A percentile compares a stretch with the other conserved stretches of the same genome.
Evolutionary conservation across 2,329 filamentous ascomycete species (phyloP).

Genomic region (Pseudocercospora vitis): DNA sequence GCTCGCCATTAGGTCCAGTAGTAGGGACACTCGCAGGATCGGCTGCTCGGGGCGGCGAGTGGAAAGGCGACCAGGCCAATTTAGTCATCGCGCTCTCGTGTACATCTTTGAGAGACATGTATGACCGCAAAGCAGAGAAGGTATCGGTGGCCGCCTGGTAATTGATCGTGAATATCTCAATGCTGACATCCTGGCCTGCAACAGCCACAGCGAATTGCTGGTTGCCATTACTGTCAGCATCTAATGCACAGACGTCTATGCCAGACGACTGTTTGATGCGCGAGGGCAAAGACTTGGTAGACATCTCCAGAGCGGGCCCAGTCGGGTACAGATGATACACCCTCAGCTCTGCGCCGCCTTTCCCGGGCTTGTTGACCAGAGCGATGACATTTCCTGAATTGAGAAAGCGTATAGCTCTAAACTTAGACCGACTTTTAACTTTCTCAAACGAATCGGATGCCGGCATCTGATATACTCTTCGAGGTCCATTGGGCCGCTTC

Average conservation of each 20-base stretch:
- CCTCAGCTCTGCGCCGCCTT: slow-evolving; percentile 56
- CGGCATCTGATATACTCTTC: slow-evolving; percentile 47
- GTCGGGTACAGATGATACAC: slow-evolving; percentile 62
- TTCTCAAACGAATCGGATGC: slow-evolving; percentile 32
- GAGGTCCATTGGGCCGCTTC: slow-evolving; percentile 44
- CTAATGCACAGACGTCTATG: slow-evolving; percentile 72
- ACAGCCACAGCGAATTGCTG: slow-evolving; percentile 80
- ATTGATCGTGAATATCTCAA: slow-evolving; percentile 75
- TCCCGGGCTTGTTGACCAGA: slow-evolving; percentile 56
- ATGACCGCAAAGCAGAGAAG: slow-evolving; percentile 51
- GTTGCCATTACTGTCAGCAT: slow-evolving; percentile 58
- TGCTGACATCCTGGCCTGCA: slow-evolving; percentile 74
- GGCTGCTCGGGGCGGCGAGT: slow-evolving; percentile 39
- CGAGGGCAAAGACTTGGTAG: slow-evolving; percentile 62
- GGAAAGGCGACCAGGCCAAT: slow-evolving; percentile 48
- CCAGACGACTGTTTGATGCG: slow-evolving; percentile 73
- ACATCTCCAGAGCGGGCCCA: slow-evolving; percentile 50
- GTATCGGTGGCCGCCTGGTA: slow-evolving; percentile 56
- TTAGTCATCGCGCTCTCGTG: slow-evolving; percentile 62
- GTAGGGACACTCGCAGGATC: slow-evolving; percentile 27
- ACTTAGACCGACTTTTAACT: slow-evolving; percentile 47
- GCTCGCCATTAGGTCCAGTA: slow-evolving; percentile 27
- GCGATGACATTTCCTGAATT: slow-evolving; percentile 54
- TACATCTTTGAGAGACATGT: slow-evolving; percentile 55
- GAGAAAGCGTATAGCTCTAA: slow-evolving; percentile 58